A percentile compares a stretch with the other conserved stretches of the same genome.
Evolutionary conservation across 2,329 filamentous ascomycete genomes (phyloP).

Genomic region (Fusarium sp.): DNA sequence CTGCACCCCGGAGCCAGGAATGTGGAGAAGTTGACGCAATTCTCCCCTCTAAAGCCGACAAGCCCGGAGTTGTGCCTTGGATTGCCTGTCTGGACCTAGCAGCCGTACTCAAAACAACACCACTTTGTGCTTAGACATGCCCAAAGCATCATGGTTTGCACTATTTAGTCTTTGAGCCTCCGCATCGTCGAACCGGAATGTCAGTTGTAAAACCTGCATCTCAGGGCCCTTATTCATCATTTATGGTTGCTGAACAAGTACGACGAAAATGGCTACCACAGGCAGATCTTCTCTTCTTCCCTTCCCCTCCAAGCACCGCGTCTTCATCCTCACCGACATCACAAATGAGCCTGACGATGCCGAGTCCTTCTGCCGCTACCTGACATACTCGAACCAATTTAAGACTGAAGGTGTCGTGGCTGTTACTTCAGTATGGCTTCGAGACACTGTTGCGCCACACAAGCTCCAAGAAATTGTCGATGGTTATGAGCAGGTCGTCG

Average conservation of each 20-base stretch:
- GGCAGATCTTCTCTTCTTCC: conserved; percentile 5
- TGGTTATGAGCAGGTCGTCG: conserved; percentile 54
- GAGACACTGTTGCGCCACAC: conserved; percentile 50
- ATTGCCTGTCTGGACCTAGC: conserved; percentile 1
- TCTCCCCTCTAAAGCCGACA: not conserved
- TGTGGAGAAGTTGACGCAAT: not conserved
- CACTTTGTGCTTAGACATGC: conserved; percentile 5
- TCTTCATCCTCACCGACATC: conserved; percentile 59
- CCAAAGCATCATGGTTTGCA: not conserved
- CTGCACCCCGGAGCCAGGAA: not conserved
- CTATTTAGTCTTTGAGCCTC: not conserved
- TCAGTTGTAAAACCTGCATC: not conserved
- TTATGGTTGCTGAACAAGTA: not conserved
- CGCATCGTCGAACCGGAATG: not conserved
- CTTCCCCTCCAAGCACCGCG: conserved; percentile 44
- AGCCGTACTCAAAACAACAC: not conserved
- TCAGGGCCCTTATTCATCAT: not conserved
- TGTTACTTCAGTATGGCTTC: conserved; percentile 57
- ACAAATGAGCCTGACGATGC: conserved; percentile 59
- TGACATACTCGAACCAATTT: conserved; percentile 58
- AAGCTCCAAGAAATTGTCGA: conserved; percentile 51
- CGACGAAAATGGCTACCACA: not conserved
- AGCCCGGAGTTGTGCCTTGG: not conserved
- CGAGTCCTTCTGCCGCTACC: conserved; percentile 56
- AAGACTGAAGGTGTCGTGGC: conserved; percentile 56